These are phyloP conservation scores for Aurantiochytrium sp. DNA, from an alignment of 108 stramenopile species.

Conservation along the genomic window DNA sequence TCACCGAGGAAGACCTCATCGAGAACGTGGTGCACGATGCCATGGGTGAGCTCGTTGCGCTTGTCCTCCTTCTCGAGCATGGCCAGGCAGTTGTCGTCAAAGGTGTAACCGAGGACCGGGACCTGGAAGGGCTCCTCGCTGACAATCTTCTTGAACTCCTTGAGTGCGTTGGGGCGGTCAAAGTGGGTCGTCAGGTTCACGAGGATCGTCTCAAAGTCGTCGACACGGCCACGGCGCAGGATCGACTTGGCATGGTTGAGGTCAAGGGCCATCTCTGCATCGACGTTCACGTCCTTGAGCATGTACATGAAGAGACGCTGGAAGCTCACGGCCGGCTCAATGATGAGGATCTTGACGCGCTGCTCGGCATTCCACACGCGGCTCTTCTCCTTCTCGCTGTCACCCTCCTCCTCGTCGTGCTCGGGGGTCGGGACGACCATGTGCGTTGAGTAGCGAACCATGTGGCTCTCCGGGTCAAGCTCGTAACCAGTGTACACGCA, in stretches of 20 bases:
- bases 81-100: background rate
- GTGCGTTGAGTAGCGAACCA: background rate
- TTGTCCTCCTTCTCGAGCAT: background rate
- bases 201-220: background rate
- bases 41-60: background rate
- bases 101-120: background rate
- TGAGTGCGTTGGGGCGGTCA: background rate
- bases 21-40: background rate
- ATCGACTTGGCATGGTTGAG: background rate
- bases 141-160: conserved; percentile 1
- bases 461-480: background rate
- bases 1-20: background rate
- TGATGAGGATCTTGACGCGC: background rate
- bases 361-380: background rate
- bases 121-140: background rate
- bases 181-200: background rate
- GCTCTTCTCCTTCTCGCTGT: background rate
- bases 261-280: background rate
- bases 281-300: background rate
- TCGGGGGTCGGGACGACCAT: background rate
- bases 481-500: background rate
- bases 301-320: background rate
- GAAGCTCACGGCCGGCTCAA: background rate
- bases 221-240: background rate
- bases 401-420: background rate